Evolutionary conservation across 2,329 filamentous ascomycete genomes (phyloP).

Genomic region (Xylaria hypoxylon): DNA sequence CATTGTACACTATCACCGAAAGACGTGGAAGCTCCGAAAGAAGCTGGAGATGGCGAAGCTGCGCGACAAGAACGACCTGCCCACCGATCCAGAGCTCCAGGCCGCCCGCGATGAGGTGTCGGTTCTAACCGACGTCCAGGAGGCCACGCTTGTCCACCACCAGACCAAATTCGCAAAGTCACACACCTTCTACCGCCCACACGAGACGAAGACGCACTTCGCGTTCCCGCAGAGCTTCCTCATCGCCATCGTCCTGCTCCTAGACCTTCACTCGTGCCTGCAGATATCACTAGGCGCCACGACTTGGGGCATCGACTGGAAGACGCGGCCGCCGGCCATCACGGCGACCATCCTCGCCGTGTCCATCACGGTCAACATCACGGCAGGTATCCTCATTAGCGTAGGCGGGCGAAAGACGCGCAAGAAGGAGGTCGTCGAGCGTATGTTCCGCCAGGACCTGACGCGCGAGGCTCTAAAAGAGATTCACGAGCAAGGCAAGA

Average conservation of each 20-base stretch:
- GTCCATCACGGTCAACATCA: slow-evolving; percentile 81
- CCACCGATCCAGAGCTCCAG: slow-evolving; percentile 58
- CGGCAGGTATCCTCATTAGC: slow-evolving; percentile 79
- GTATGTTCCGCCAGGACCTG: slow-evolving; percentile 80
- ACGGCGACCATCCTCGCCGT: slow-evolving; percentile 85
- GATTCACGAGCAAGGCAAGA: slow-evolving; percentile 61
- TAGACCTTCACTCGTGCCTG: slow-evolving; percentile 82
- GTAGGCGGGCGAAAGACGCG: slow-evolving; percentile 80
- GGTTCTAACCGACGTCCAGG: slow-evolving; percentile 74
- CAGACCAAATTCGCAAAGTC: slow-evolving; percentile 83
- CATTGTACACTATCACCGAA: slow-evolving; percentile 76
- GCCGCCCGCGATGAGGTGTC: slow-evolving; percentile 62
- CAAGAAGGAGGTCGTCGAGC: slow-evolving; percentile 87
- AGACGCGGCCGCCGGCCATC: slow-evolving; percentile 74
- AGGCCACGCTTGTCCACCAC: slow-evolving; percentile 78
- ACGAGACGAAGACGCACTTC: slow-evolving; percentile 84
- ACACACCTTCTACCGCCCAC: slow-evolving; percentile 89
- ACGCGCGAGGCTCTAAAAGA: slow-evolving; percentile 67
- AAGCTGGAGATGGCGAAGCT: slow-evolving; percentile 71
- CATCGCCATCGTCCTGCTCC: slow-evolving; percentile 79
- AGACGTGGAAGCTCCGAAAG: slow-evolving; percentile 74
- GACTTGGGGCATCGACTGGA: slow-evolving; percentile 83
- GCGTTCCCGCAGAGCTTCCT: slow-evolving; percentile 81
- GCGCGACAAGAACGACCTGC: slow-evolving; percentile 76
- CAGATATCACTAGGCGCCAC: slow-evolving; percentile 83